These are phyloP conservation scores for Protomyces pachydermus DNA, from an alignment of 1,139 yeast species.

Conservation along the genomic window DNA sequence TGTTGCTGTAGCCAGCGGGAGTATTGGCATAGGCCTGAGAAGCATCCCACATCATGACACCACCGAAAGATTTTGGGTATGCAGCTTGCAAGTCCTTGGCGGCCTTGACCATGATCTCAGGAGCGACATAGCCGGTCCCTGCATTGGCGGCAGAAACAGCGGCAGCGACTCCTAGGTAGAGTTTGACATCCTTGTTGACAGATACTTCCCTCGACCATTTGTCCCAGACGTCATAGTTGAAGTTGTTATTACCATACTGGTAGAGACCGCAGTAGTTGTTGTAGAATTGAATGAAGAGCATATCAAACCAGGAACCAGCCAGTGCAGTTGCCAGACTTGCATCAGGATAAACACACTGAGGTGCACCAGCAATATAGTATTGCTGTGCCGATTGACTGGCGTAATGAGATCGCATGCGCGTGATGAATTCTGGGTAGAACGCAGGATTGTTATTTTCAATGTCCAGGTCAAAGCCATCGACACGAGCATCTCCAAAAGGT, in stretches of 20 bases:
- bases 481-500: conserved; percentile 68
- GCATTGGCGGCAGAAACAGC: conserved; percentile 53
- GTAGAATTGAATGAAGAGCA: conserved; percentile 87
- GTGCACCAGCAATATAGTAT: conserved; percentile 87
- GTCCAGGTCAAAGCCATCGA: conserved; percentile 73
- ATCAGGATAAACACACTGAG: conserved; percentile 93
- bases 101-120: conserved; percentile 41
- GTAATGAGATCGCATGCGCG: conserved; percentile 53
- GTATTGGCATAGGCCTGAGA: conserved; percentile 63
- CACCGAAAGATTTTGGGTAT: conserved; percentile 54
- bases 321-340: conserved; percentile 69
- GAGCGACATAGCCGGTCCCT: conserved; percentile 59
- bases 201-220: conserved; percentile 63
- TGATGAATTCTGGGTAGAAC: conserved; percentile 54
- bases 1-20: conserved; percentile 42
- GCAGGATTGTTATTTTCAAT: conserved; percentile 53
- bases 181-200: conserved; percentile 53
- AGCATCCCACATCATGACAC: conserved; percentile 89
- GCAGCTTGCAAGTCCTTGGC: conserved; percentile 35
- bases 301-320: conserved; percentile 62
- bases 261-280: conserved; percentile 66
- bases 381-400: conserved; percentile 42
- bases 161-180: conserved; percentile 73
- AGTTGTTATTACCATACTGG: conserved; percentile 43
- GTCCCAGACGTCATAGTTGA: conserved; percentile 87